Percentiles rank a stretch among this genome's conserved stretches.
These are phyloP conservation scores for Paxillus rubicundulus DNA, from an alignment of 768 basidiomycete species.

Conservation along the genomic window DNA sequence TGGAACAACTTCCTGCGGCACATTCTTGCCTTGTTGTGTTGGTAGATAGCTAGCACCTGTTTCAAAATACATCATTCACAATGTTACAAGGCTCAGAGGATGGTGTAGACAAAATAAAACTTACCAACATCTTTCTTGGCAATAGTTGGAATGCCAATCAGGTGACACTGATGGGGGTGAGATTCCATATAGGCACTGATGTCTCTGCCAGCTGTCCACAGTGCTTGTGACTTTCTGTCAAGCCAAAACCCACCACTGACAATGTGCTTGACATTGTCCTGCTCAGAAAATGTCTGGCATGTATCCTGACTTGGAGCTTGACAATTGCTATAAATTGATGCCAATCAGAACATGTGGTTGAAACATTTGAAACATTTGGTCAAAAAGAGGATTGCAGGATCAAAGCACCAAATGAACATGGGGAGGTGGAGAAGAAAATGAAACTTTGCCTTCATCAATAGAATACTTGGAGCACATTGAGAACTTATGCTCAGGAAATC, in stretches of 20 bases:
- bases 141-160: slow-evolving; percentile 3
- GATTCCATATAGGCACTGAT: neutral
- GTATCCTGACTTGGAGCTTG: slow-evolving; percentile 29
- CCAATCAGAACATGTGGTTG: slow-evolving; percentile 19
- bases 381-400: slow-evolving; percentile 24
- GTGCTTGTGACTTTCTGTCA: neutral
- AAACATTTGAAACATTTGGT: slow-evolving; percentile 24
- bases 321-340: slow-evolving; percentile 28
- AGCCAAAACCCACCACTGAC: slow-evolving; percentile 11
- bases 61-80: neutral
- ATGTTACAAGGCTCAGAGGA: neutral
- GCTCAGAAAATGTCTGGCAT: slow-evolving; percentile 9
- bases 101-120: neutral
- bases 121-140: slow-evolving; percentile 1
- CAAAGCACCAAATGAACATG: slow-evolving; percentile 22
- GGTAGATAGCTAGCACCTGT: slow-evolving; percentile 1
- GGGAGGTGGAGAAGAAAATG: slow-evolving; percentile 28
- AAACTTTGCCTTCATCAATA: slow-evolving; percentile 27
- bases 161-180: slow-evolving; percentile 4
- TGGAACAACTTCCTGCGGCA: neutral
- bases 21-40: neutral
- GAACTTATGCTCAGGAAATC: slow-evolving; percentile 13
- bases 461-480: slow-evolving; percentile 20
- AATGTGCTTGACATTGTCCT: slow-evolving; percentile 17
- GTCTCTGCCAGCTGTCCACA: neutral